Evolutionary conservation across 257 asterid genomes (phyloP).

Genomic region (Penstemon barbatus): DNA sequence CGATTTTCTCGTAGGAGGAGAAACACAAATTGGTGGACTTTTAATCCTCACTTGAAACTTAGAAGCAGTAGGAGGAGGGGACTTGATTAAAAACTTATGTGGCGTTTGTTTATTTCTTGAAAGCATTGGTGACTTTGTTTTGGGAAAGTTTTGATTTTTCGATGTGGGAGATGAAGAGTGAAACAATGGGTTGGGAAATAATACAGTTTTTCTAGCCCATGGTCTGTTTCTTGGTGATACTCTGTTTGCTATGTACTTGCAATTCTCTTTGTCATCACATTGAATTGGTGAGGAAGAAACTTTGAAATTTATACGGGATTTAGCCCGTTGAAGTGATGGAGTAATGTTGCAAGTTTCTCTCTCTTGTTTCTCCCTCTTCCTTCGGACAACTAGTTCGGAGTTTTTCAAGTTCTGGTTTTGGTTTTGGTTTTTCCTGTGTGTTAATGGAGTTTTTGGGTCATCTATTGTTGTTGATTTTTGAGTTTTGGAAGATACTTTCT

Average conservation of each 20-base stretch:
- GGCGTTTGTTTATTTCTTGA: slow-evolving; percentile 54
- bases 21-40: slow-evolving; percentile 44
- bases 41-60: slow-evolving; percentile 45
- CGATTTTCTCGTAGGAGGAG: slow-evolving; percentile 37
- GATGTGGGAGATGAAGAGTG: slow-evolving; percentile 57
- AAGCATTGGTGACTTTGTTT: slow-evolving; percentile 60
- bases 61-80: slow-evolving; percentile 40
- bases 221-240: slow-evolving; percentile 86
- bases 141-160: slow-evolving; percentile 46
- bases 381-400: slow-evolving; percentile 49
- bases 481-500: slow-evolving; percentile 43
- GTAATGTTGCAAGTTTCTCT: neutral
- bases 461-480: slow-evolving; percentile 34
- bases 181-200: slow-evolving; percentile 82
- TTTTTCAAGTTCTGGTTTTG: slow-evolving; percentile 36
- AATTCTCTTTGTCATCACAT: slow-evolving; percentile 56
- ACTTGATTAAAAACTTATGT: slow-evolving; percentile 84
- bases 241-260: slow-evolving; percentile 68
- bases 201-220: slow-evolving; percentile 80
- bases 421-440: slow-evolving; percentile 37
- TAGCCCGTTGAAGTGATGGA: slow-evolving; percentile 53
- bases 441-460: slow-evolving; percentile 76
- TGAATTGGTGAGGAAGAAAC: slow-evolving; percentile 47
- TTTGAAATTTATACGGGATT: slow-evolving; percentile 81
- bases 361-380: slow-evolving; percentile 69